phyloP scores from a whole-genome alignment of 306 rosid genomes.

The Alnus rubra region DNA sequence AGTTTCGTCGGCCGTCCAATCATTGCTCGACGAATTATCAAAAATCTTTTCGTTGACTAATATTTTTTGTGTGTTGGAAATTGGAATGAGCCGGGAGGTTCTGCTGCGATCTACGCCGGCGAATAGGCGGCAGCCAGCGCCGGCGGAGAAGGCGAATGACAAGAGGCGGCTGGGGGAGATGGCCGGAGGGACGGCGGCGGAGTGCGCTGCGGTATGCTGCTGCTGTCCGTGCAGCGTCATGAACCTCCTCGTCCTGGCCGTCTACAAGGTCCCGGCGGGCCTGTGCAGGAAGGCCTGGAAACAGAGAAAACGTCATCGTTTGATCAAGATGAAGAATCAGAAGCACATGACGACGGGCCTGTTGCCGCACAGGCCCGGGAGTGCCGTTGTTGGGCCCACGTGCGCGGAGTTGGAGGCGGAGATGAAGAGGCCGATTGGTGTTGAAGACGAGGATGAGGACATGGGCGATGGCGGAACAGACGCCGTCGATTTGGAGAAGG shows the following conservation, averaged over 20 bases:
- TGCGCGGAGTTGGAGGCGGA: not conserved
- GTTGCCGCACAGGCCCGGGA: constrained; percentile 21
- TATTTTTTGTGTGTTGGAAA: too few relatives aligned
- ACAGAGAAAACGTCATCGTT: constrained; percentile 22
- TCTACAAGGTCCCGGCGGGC: constrained; percentile 56
- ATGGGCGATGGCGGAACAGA: constrained; percentile 18
- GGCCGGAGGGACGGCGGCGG: constrained; percentile 73
- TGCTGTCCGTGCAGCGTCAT: constrained; percentile 74
- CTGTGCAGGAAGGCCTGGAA: constrained; percentile 48
- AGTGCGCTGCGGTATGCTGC: constrained; percentile 76
- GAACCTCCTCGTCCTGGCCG: constrained; percentile 46
- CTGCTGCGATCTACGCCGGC: constrained; percentile 17
- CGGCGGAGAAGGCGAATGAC: not conserved
- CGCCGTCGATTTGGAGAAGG: constrained; percentile 47
- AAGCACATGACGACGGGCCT: constrained; percentile 1
- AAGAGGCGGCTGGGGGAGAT: constrained; percentile 47
- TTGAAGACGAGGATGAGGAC: not conserved
- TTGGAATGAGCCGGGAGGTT: constrained; percentile 32
- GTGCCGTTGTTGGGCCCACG: not conserved
- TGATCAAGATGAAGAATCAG: constrained; percentile 22
- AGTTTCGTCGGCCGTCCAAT: not conserved
- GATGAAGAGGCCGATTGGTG: not conserved
- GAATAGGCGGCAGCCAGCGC: not conserved
- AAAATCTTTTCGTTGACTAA: not conserved
- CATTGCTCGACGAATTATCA: not conserved